phyloP scores from a whole-genome alignment of 768 basidiomycete species.

The Lyophyllum shimeji region DNA sequence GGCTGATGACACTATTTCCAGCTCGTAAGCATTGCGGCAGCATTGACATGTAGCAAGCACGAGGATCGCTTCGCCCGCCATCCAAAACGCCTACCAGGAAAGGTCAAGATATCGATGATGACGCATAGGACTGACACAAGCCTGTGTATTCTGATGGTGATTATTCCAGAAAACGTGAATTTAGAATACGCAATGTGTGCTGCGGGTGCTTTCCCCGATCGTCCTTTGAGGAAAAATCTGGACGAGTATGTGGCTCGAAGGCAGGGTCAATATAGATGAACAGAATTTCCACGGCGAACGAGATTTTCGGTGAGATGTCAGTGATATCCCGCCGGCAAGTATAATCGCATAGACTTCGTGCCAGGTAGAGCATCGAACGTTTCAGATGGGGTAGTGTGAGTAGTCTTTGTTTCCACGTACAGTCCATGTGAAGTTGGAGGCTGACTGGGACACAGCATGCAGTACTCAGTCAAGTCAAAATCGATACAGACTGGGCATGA shows the following conservation, averaged over 20 bases:
- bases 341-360: neutral
- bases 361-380: too few relatives aligned
- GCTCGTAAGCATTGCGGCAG: neutral
- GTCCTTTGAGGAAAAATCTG: neutral
- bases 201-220: neutral
- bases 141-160: neutral
- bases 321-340: conserved; percentile 3
- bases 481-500: neutral
- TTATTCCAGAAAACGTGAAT: neutral
- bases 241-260: neutral
- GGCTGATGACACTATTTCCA: neutral
- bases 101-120: too few relatives aligned
- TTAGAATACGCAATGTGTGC: neutral
- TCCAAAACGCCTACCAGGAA: neutral
- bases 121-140: neutral
- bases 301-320: neutral
- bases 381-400: neutral
- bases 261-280: neutral
- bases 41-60: neutral
- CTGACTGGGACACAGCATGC: neutral
- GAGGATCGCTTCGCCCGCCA: neutral
- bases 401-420: neutral
- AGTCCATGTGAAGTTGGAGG: neutral
- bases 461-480: neutral
- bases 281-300: conserved; percentile 3